These are phyloP conservation scores for Aspergillus campestris DNA, from an alignment of 495 filamentous ascomycete species.

Conservation along the genomic window DNA sequence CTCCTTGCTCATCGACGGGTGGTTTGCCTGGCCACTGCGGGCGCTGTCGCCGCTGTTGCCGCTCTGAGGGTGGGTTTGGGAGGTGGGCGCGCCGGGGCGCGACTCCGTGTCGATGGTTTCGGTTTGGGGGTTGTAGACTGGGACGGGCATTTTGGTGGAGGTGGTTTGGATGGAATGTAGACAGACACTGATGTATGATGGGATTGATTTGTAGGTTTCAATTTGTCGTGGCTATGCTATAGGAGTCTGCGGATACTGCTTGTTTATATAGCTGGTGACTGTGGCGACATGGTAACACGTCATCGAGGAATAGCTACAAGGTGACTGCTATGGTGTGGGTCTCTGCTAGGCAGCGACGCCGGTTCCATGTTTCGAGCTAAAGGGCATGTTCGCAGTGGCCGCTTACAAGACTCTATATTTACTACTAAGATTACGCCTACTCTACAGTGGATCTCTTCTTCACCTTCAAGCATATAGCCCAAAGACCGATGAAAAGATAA, in stretches of 20 bases:
- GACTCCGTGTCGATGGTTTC: not conserved
- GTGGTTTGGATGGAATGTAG: too few relatives aligned
- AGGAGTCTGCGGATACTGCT: too few relatives aligned
- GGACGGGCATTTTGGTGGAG: conserved; percentile 21
- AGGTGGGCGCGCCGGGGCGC: conserved; percentile 2
- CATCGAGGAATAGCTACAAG: not conserved
- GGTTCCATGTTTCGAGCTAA: too few relatives aligned
- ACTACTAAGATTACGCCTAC: too few relatives aligned
- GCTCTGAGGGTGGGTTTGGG: conserved; percentile 2
- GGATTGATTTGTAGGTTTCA: too few relatives aligned
- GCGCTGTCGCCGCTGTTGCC: not conserved
- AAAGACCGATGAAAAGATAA: conserved; percentile 47
- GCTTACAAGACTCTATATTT: too few relatives aligned
- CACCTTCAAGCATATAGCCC: conserved; percentile 37
- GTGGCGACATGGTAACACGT: conserved; percentile 1
- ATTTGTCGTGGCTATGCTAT: too few relatives aligned
- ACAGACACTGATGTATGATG: too few relatives aligned
- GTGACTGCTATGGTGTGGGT: too few relatives aligned
- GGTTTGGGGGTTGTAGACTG: conserved; percentile 14
- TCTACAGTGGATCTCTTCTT: conserved; percentile 35
- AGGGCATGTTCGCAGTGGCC: too few relatives aligned
- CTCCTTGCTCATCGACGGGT: conserved; percentile 32
- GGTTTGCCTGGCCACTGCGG: conserved; percentile 1
- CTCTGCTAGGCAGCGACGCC: not conserved
- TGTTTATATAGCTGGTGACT: not conserved